Percentiles rank a stretch among this genome's conserved stretches.
Evolutionary conservation across 352 stramenopile species (phyloP).

Genomic region (Elongisporangium undulatum): DNA sequence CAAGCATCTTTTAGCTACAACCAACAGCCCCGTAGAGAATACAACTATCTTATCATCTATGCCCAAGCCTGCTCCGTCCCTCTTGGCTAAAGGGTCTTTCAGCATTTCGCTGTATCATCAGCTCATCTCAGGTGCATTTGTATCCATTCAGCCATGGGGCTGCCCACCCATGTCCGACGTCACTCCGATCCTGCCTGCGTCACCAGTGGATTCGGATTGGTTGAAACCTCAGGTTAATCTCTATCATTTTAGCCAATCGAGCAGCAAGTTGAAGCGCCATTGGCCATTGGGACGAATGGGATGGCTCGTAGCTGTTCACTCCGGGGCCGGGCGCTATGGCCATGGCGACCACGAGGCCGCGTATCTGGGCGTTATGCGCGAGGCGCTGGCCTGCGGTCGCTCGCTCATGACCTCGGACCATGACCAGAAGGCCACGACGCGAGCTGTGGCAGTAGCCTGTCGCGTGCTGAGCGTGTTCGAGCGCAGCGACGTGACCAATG

Average conservation of each 20-base stretch:
- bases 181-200: no score
- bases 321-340: conserved; percentile 45
- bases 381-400: conserved; percentile 19
- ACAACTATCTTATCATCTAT: no score
- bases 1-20: no score
- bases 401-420: conserved; percentile 3
- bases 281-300: conserved; percentile 5
- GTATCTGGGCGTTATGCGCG: conserved; percentile 36
- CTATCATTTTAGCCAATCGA: not conserved
- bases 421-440: conserved; percentile 3
- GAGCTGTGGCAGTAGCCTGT: conserved; percentile 21
- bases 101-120: no score
- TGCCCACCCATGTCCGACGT: no score
- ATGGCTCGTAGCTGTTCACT: conserved; percentile 66
- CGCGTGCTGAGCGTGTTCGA: conserved; percentile 44
- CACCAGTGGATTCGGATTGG: not conserved
- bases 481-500: conserved; percentile 46
- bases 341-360: conserved; percentile 19
- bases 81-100: no score
- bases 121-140: no score
- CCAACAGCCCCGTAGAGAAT: no score
- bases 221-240: no score
- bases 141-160: no score
- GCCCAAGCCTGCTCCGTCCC: no score
- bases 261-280: not conserved